phyloP scores from a whole-genome alignment of 2,329 filamentous ascomycete genomes.

The Talaromyces islandicus region DNA sequence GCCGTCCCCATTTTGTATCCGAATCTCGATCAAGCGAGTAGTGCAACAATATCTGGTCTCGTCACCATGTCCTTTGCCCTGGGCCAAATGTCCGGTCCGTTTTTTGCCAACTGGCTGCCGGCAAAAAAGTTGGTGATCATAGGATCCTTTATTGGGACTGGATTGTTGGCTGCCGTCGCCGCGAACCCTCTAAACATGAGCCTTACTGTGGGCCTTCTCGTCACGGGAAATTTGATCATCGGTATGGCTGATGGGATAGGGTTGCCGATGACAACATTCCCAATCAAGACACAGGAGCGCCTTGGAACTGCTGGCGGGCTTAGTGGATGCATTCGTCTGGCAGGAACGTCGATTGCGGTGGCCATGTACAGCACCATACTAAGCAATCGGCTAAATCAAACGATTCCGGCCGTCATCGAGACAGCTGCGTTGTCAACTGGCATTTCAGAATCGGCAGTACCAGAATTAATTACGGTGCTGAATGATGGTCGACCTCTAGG shows the following conservation, averaged over 20 bases:
- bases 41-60: background rate
- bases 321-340: background rate
- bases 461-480: background rate
- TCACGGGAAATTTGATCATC: background rate
- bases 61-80: background rate
- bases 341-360: background rate
- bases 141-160: background rate
- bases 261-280: background rate
- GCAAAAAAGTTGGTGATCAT: background rate
- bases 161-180: background rate
- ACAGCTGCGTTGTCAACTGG: background rate
- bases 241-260: background rate
- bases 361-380: background rate
- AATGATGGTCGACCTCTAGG: background rate
- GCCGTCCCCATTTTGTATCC: background rate
- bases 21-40: background rate
- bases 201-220: background rate
- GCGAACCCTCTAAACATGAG: background rate
- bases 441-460: background rate
- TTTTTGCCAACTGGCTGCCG: background rate
- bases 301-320: background rate
- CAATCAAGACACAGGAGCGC: background rate
- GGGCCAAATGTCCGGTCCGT: background rate
- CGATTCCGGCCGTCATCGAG: background rate
- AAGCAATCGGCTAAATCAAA: background rate